These are phyloP conservation scores for Xerocomellus amylosporus DNA, from an alignment of 768 basidiomycete species.

Conservation along the genomic window DNA sequence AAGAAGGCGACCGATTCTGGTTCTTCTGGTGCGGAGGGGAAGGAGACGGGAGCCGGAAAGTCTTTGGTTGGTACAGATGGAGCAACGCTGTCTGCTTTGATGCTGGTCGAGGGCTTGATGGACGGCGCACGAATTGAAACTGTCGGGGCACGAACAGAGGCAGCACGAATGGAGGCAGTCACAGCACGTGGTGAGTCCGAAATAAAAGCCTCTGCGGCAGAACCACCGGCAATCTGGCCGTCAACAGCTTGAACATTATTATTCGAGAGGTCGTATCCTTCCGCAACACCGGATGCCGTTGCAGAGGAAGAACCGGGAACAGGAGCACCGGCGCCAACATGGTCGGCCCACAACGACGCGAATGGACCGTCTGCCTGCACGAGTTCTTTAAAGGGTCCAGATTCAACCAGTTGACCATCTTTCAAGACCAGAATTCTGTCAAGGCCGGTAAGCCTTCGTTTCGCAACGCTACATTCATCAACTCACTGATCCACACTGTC, in stretches of 20 bases:
- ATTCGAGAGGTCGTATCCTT: constrained; percentile 27
- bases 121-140: constrained; percentile 21
- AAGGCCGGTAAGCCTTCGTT: background rate
- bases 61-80: constrained; percentile 31
- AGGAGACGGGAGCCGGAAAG: constrained; percentile 28
- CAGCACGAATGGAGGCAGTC: constrained; percentile 16
- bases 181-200: constrained; percentile 17
- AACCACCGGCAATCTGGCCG: constrained; percentile 17
- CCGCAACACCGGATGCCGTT: constrained; percentile 23
- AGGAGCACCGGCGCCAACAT: constrained; percentile 57
- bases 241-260: constrained; percentile 19
- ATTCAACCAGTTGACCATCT: constrained; percentile 85
- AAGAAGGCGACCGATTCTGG: constrained; percentile 9
- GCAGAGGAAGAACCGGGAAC: constrained; percentile 32
- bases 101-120: constrained; percentile 22
- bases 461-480: background rate
- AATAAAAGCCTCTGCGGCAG: constrained; percentile 4
- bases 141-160: constrained; percentile 15
- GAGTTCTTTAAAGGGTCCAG: constrained; percentile 76
- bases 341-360: constrained; percentile 87
- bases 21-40: constrained; percentile 31
- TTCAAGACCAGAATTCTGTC: constrained; percentile 84
- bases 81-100: constrained; percentile 22
- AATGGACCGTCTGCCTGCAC: constrained; percentile 69
- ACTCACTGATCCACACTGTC: constrained; percentile 61